Evolutionary conservation across 768 basidiomycete genomes (phyloP).

Genomic region (Chalciporus piperatus): DNA sequence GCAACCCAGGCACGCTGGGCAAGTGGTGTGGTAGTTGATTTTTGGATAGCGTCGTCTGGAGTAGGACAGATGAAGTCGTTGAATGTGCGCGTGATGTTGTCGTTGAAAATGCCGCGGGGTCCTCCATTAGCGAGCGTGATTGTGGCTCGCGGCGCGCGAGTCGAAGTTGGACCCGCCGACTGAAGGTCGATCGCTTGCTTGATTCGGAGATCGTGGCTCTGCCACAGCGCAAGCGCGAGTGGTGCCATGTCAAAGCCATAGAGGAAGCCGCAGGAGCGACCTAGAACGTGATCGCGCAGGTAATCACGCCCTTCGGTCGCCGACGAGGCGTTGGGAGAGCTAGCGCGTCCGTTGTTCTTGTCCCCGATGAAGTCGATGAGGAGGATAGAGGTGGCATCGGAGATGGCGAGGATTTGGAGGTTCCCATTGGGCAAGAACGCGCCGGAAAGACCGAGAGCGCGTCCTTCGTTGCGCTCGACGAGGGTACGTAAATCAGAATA

Average conservation of each 20-base stretch:
- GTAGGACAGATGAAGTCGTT: constrained; percentile 2
- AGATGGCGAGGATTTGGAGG: constrained; percentile 26
- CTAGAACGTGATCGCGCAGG: constrained; percentile 28
- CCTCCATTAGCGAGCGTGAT: constrained; percentile 14
- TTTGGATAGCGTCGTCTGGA: background rate
- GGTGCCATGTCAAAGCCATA: constrained; percentile 31
- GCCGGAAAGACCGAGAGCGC: constrained; percentile 30
- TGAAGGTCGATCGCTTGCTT: constrained; percentile 33
- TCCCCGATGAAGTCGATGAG: constrained; percentile 24
- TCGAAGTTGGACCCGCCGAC: constrained; percentile 9
- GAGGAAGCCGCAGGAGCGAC: constrained; percentile 25
- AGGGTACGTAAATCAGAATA: constrained; percentile 16
- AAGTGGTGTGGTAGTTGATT: constrained; percentile 16
- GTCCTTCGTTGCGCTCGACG: constrained; percentile 33
- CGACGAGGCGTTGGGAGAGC: constrained; percentile 15
- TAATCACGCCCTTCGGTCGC: constrained; percentile 23
- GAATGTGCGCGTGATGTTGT: constrained; percentile 20
- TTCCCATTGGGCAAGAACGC: constrained; percentile 19
- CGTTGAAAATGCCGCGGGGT: background rate
- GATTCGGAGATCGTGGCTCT: constrained; percentile 33
- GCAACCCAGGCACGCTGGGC: constrained; percentile 32
- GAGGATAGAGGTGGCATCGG: constrained; percentile 26
- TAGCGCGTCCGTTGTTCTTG: constrained; percentile 36
- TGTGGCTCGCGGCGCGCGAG: constrained; percentile 20
- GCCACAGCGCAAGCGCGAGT: constrained; percentile 31